Percentiles rank a stretch among this genome's conserved stretches.
Conservation (phyloP, 2,329 filamentous ascomycete genomes). For the Penicillium decumbens region DNA sequence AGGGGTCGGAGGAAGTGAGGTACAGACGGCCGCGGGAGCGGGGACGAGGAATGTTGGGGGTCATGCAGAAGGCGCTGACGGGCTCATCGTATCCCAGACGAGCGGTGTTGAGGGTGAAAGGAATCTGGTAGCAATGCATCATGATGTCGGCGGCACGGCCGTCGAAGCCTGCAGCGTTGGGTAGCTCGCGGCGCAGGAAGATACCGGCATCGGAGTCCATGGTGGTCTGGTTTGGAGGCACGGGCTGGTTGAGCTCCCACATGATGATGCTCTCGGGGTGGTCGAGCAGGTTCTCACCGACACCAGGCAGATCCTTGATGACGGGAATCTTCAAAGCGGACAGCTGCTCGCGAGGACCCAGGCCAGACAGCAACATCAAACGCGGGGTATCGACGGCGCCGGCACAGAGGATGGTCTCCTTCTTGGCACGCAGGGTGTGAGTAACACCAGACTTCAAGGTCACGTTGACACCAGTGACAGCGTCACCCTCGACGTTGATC, state of each 20-base stretch:
- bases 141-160: slow-evolving; percentile 78
- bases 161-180: slow-evolving; percentile 65
- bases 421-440: slow-evolving; percentile 56
- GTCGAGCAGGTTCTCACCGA: slow-evolving; percentile 61
- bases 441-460: slow-evolving; percentile 58
- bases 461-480: slow-evolving; percentile 69
- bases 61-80: slow-evolving; percentile 85
- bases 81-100: slow-evolving; percentile 70
- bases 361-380: slow-evolving; percentile 52
- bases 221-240: slow-evolving; percentile 74
- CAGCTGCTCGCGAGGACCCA: slow-evolving; percentile 52
- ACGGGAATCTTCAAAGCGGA: slow-evolving; percentile 53
- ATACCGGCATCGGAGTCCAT: slow-evolving; percentile 89
- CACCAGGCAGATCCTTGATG: slow-evolving; percentile 56
- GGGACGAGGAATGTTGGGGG: slow-evolving; percentile 81
- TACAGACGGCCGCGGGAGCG: slow-evolving; percentile 73
- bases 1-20: slow-evolving; percentile 69
- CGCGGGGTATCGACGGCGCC: slow-evolving; percentile 79
- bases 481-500: slow-evolving; percentile 65
- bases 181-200: slow-evolving; percentile 73
- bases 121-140: slow-evolving; percentile 97
- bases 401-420: slow-evolving; percentile 74
- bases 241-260: slow-evolving; percentile 75
- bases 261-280: slow-evolving; percentile 64
- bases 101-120: slow-evolving; percentile 79